phyloP scores from a whole-genome alignment of 23 red algal genomes.

The Gracilaria gracilis region DNA sequence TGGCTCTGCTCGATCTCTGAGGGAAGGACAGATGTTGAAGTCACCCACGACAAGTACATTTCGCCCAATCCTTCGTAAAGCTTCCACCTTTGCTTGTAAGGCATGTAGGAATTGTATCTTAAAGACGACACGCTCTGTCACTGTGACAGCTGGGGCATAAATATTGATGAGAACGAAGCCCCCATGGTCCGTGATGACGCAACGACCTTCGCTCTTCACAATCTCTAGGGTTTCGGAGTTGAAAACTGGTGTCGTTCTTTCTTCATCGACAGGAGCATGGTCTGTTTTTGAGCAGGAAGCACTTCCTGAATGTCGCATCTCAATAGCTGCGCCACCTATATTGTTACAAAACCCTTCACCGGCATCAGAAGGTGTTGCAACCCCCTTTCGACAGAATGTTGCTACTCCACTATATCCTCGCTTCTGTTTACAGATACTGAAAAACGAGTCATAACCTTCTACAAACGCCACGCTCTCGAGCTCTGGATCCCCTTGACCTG shows the following conservation, averaged over 20 bases:
- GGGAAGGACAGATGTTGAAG: constrained; percentile 65
- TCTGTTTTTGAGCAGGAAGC: background rate
- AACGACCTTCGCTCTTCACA: constrained; percentile 65
- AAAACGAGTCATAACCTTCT: constrained; percentile 66
- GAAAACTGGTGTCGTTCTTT: background rate
- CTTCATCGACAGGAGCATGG: background rate
- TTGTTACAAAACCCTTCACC: constrained; percentile 47
- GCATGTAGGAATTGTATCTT: constrained; percentile 59
- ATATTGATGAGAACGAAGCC: constrained; percentile 73
- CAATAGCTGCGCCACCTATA: constrained; percentile 23
- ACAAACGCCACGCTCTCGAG: constrained; percentile 57
- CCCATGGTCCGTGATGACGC: constrained; percentile 61
- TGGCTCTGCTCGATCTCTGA: constrained; percentile 37
- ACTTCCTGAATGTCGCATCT: background rate
- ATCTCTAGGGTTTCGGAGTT: constrained; percentile 1
- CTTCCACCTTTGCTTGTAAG: constrained; percentile 46
- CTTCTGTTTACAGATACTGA: constrained; percentile 60
- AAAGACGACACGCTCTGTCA: constrained; percentile 34
- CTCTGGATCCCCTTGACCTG: constrained; percentile 25
- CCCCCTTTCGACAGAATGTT: constrained; percentile 57
- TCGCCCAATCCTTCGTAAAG: constrained; percentile 44
- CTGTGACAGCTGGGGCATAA: constrained; percentile 56
- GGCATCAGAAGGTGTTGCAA: constrained; percentile 37
- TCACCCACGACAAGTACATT: constrained; percentile 66
- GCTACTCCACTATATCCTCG: constrained; percentile 65